Conservation (phyloP, 2,329 filamentous ascomycete genomes). For the Nothopassalora personata region DNA sequence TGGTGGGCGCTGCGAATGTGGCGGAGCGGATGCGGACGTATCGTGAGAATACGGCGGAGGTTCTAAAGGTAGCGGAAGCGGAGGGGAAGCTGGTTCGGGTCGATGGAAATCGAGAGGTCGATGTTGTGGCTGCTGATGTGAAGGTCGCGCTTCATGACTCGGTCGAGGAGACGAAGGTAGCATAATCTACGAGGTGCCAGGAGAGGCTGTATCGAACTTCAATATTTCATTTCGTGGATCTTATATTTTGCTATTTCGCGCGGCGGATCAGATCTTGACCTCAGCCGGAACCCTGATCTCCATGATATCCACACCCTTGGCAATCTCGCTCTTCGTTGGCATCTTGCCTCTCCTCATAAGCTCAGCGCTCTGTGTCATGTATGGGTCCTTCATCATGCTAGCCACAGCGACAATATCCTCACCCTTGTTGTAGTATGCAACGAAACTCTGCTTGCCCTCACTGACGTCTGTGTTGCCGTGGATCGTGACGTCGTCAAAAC, state of each 20-base stretch:
- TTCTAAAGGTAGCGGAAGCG: background rate
- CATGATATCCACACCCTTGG: constrained; percentile 52
- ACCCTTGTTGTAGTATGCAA: constrained; percentile 81
- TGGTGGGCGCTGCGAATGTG: background rate
- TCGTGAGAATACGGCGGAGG: background rate
- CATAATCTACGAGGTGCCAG: background rate
- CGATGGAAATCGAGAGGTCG: background rate
- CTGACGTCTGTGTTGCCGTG: constrained; percentile 64
- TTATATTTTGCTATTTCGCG: too few species aligned
- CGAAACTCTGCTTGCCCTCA: constrained; percentile 64
- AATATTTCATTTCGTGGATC: too few species aligned
- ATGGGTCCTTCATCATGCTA: constrained; percentile 84
- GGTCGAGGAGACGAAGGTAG: background rate
- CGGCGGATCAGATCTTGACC: constrained; percentile 26
- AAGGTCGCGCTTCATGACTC: background rate
- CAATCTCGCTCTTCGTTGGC: constrained; percentile 72
- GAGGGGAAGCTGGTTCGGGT: background rate
- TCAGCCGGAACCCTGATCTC: constrained; percentile 42
- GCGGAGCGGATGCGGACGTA: background rate
- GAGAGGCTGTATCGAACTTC: too few species aligned
- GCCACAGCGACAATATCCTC: constrained; percentile 86
- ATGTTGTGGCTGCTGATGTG: background rate
- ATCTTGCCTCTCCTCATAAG: constrained; percentile 79
- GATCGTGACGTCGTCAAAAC: constrained; percentile 81
- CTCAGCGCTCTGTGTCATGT: constrained; percentile 76